phyloP scores from a whole-genome alignment of 805 yeast genomes.

The Kazachstania martiniae region DNA sequence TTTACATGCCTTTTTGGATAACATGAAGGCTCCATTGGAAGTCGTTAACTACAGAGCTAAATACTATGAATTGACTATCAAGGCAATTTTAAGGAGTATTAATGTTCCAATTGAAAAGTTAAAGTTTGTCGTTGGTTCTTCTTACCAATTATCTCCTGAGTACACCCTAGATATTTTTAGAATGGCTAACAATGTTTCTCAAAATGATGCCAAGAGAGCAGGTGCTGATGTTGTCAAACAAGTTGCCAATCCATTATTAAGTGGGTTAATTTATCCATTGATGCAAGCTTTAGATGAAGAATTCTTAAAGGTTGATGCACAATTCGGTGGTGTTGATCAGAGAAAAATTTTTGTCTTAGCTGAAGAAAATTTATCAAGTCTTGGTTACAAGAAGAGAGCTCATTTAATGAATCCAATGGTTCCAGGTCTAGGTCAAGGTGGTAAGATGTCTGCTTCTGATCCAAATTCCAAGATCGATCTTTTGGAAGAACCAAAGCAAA shows the following conservation, averaged over 20 bases:
- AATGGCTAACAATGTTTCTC: slow-evolving; percentile 74
- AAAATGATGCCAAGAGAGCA: slow-evolving; percentile 95
- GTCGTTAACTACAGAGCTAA: slow-evolving; percentile 80
- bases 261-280: slow-evolving; percentile 92
- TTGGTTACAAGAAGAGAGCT: slow-evolving; percentile 95
- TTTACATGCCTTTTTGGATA: slow-evolving; percentile 91
- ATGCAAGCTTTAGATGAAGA: slow-evolving; percentile 99
- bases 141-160: slow-evolving; percentile 70
- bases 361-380: slow-evolving; percentile 76
- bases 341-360: slow-evolving; percentile 95
- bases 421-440: slow-evolving; percentile 94
- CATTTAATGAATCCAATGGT: slow-evolving; percentile 99
- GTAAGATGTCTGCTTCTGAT: slow-evolving; percentile 97
- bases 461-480: slow-evolving; percentile 95
- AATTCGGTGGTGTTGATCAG: slow-evolving; percentile 98
- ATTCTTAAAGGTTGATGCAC: slow-evolving; percentile 78
- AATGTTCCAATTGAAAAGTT: slow-evolving; percentile 88
- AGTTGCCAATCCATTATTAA: slow-evolving; percentile 83
- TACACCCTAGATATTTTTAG: slow-evolving; percentile 87
- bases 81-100: slow-evolving; percentile 74
- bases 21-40: slow-evolving; percentile 96
- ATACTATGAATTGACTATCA: slow-evolving; percentile 76
- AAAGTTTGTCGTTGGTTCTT: slow-evolving; percentile 74
- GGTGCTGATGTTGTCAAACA: slow-evolving; percentile 99
- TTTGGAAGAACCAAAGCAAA: slow-evolving; percentile 77